Evolutionary conservation across 169 alveolate genomes (phyloP).

Genomic region (Cryptosporidium sp.): DNA sequence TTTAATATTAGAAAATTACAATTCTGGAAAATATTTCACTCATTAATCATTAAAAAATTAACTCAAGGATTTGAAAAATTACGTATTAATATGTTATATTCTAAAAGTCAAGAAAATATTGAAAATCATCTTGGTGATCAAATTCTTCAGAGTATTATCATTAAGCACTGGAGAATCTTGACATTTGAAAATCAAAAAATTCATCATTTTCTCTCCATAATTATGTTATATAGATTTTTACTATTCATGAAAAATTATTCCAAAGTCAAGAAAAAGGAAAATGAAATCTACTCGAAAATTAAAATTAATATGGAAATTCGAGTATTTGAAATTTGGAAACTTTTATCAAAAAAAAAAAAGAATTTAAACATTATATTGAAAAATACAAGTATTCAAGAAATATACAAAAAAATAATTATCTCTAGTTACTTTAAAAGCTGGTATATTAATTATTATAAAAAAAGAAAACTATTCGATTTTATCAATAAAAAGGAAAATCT

Average conservation of each 20-base stretch:
- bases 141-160: neutral
- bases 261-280: neutral
- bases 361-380: neutral
- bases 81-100: neutral
- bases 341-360: neutral
- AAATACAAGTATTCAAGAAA: neutral
- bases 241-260: neutral
- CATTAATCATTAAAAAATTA: neutral
- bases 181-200: neutral
- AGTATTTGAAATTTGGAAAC: neutral
- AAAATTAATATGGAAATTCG: neutral
- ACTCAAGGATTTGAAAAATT: neutral
- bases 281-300: neutral
- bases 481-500: neutral
- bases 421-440: constrained; percentile 7
- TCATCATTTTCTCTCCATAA: neutral
- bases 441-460: neutral
- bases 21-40: constrained; percentile 28
- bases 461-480: neutral
- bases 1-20: neutral
- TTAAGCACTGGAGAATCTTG: constrained; percentile 15
- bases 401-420: neutral
- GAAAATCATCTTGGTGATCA: constrained; percentile 1
- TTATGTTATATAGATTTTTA: neutral
- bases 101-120: neutral